These are phyloP conservation scores for Rhodamnia rubescens DNA, from an alignment of 345 rosid species.

Conservation along the genomic window DNA sequence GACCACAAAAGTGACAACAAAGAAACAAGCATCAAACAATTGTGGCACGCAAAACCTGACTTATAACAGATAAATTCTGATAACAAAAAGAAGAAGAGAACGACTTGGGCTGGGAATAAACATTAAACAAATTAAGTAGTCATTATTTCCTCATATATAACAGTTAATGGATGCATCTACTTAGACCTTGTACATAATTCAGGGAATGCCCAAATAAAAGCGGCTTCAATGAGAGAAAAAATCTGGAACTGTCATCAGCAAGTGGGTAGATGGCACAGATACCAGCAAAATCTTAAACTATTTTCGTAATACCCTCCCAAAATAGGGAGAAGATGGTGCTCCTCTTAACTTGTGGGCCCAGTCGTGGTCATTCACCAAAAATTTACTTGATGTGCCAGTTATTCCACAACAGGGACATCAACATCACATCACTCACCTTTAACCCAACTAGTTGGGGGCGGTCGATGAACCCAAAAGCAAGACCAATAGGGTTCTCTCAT, in stretches of 20 bases:
- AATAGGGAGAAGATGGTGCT: not conserved
- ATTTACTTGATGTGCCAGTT: not conserved
- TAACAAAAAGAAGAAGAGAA: not conserved
- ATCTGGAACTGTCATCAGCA: not conserved
- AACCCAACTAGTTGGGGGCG: too few relatives aligned
- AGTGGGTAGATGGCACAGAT: not conserved
- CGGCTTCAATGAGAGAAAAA: not conserved
- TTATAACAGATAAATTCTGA: not conserved
- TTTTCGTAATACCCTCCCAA: not conserved
- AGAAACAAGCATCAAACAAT: not conserved
- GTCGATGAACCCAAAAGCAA: too few relatives aligned
- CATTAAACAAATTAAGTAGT: not conserved
- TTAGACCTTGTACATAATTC: not conserved
- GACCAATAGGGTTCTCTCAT: too few relatives aligned
- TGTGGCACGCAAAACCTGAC: rapidly evolving
- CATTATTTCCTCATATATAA: not conserved
- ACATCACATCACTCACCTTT: too few relatives aligned
- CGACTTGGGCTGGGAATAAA: not conserved
- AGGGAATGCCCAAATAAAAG: not conserved
- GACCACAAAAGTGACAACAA: not conserved
- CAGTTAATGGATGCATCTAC: not conserved
- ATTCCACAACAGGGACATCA: not conserved
- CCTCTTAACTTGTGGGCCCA: not conserved
- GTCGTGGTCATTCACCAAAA: not conserved
- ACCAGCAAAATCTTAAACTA: not conserved